These are phyloP conservation scores for Hypoxylon rickii DNA, from an alignment of 495 filamentous ascomycete species.

Conservation along the genomic window DNA sequence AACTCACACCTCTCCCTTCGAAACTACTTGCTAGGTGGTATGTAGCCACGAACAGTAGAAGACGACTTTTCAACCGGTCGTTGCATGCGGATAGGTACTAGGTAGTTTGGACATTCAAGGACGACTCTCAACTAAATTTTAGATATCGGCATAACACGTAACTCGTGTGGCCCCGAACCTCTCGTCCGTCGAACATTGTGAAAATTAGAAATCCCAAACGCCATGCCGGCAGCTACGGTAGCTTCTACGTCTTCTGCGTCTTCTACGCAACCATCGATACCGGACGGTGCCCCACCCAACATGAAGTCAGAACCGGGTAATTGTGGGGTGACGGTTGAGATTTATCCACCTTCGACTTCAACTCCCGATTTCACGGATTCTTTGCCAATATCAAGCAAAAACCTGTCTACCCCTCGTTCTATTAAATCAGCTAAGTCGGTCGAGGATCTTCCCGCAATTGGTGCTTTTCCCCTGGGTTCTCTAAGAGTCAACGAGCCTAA, in stretches of 20 bases:
- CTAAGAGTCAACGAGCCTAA: slow-evolving; percentile 40
- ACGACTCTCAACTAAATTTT: too few relatives aligned
- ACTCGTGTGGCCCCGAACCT: too few relatives aligned
- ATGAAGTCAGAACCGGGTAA: slow-evolving; percentile 20
- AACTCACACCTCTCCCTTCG: too few relatives aligned
- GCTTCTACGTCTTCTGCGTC: not conserved
- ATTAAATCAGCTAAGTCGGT: slow-evolving; percentile 31
- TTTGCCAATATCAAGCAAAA: not conserved
- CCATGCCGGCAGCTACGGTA: not conserved
- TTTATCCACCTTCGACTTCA: slow-evolving; percentile 29
- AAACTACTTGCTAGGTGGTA: too few relatives aligned
- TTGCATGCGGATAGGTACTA: too few relatives aligned
- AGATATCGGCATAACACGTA: too few relatives aligned
- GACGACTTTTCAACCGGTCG: too few relatives aligned
- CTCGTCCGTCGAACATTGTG: not conserved
- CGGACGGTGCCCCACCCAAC: slow-evolving; percentile 9
- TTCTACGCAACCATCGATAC: slow-evolving; percentile 9
- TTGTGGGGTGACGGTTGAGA: slow-evolving; percentile 26
- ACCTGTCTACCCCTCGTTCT: not conserved
- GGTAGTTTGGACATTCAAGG: too few relatives aligned
- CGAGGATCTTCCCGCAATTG: slow-evolving; percentile 39
- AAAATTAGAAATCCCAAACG: not conserved
- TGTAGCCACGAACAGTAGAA: too few relatives aligned
- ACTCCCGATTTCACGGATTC: slow-evolving; percentile 10
- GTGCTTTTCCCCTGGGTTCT: slow-evolving; percentile 40